Conservation (phyloP, 176 grass and related monocot genomes). For the Carex myosuroides region DNA sequence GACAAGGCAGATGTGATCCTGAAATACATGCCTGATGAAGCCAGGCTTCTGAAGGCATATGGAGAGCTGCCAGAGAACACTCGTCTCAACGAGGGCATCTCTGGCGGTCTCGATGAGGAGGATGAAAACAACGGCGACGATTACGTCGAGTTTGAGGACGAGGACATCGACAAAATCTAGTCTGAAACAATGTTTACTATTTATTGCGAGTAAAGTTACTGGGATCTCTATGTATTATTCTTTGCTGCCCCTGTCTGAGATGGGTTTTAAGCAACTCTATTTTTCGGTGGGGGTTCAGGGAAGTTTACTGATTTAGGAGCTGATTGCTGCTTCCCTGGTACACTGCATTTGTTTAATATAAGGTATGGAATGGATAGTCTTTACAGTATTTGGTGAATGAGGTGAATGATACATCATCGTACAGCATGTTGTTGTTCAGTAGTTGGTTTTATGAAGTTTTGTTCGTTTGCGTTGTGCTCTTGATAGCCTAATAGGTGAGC, state of each 20-base stretch:
- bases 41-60: constrained; percentile 48
- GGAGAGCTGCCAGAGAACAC: constrained; percentile 49
- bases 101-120: constrained; percentile 45
- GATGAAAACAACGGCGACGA: constrained; percentile 34
- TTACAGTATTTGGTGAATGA: neutral
- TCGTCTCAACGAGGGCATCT: constrained; percentile 52
- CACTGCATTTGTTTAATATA: neutral
- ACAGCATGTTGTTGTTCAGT: neutral
- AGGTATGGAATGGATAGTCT: neutral
- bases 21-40: constrained; percentile 53
- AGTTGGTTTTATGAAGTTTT: neutral
- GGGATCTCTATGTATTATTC: neutral
- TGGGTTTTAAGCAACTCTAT: neutral
- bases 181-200: neutral
- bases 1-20: constrained; percentile 52
- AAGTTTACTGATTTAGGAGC: neutral
- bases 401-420: neutral
- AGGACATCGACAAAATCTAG: constrained; percentile 61
- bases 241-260: neutral
- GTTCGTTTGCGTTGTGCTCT: neutral
- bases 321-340: neutral
- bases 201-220: neutral
- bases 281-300: neutral
- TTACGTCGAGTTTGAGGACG: constrained; percentile 56
- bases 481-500: neutral